These are phyloP conservation scores for Cymbopogon flexuosus DNA, from an alignment of 202 grass and related monocot species.

Conservation along the genomic window DNA sequence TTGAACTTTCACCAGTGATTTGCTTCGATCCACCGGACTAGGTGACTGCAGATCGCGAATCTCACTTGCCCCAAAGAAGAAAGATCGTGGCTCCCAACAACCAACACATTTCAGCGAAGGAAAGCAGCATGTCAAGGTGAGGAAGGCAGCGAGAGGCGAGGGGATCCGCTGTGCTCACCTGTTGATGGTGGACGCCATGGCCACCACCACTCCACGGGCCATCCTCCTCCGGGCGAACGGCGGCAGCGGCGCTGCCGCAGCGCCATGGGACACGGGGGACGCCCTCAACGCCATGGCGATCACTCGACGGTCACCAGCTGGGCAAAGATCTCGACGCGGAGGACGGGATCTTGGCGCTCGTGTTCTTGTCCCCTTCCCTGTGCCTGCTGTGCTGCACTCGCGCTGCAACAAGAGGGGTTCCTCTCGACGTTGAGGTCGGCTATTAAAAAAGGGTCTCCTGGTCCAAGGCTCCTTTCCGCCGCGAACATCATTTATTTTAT, in stretches of 20 bases:
- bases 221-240: conserved; percentile 21
- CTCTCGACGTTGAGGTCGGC: neutral
- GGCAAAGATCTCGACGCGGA: conserved; percentile 23
- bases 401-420: neutral
- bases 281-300: conserved; percentile 44
- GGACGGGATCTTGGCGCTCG: conserved; percentile 31
- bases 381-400: neutral
- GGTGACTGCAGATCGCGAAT: conserved; percentile 26
- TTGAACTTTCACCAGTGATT: neutral
- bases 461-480: neutral
- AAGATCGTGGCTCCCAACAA: neutral
- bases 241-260: conserved; percentile 19
- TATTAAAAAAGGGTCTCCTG: conserved; percentile 16
- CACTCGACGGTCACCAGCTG: neutral
- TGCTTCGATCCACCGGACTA: conserved; percentile 1
- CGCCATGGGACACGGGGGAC: conserved; percentile 26
- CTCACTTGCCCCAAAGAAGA: conserved; percentile 36
- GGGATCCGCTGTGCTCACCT: conserved; percentile 38
- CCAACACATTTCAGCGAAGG: neutral
- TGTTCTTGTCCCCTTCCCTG: neutral
- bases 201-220: conserved; percentile 29
- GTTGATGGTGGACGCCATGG: conserved; percentile 57
- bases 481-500: neutral
- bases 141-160: neutral
- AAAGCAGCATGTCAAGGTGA: too few relatives aligned